Conservation (phyloP, 2,329 filamentous ascomycete genomes). For the Neopestalotiopsis sp. region DNA sequence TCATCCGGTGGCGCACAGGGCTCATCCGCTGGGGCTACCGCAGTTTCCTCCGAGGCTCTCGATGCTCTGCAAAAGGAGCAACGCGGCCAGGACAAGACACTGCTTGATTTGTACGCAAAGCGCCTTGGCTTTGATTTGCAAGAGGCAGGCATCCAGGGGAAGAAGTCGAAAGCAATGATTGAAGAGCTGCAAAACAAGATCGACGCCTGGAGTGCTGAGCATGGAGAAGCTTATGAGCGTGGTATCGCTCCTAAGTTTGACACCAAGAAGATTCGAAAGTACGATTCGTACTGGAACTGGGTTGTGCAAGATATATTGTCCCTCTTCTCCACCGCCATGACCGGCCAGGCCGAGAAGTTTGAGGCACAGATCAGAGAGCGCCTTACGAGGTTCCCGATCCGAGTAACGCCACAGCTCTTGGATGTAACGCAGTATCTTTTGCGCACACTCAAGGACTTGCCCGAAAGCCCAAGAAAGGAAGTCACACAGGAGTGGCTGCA, state of each 20-base stretch:
- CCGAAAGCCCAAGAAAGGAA: not conserved
- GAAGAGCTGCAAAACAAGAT: conserved; percentile 24
- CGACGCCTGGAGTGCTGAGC: conserved; percentile 34
- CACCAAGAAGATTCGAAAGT: conserved; percentile 32
- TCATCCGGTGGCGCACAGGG: not conserved
- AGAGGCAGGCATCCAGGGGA: not conserved
- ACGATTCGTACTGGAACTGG: conserved; percentile 45
- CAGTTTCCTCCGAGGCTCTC: conserved; percentile 16
- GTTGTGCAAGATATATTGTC: conserved; percentile 30
- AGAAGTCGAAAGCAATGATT: conserved; percentile 18
- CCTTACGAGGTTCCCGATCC: conserved; percentile 10
- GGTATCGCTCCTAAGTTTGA: conserved; percentile 39
- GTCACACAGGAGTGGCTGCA: conserved; percentile 15
- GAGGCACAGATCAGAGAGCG: conserved; percentile 17
- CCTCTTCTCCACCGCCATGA: conserved; percentile 14
- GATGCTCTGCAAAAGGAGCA: conserved; percentile 17
- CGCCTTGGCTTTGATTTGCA: conserved; percentile 14
- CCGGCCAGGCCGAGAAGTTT: conserved; percentile 9
- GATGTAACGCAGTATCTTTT: conserved; percentile 10
- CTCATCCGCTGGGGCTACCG: not conserved
- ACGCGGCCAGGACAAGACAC: conserved; percentile 9
- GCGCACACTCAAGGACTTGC: not conserved
- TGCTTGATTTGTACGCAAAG: conserved; percentile 20
- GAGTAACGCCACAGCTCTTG: conserved; percentile 19
- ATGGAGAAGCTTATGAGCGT: conserved; percentile 34